Base-by-base conservation (phyloP, 257 asterid genomes). In the Solanum stenotomum region DNA sequence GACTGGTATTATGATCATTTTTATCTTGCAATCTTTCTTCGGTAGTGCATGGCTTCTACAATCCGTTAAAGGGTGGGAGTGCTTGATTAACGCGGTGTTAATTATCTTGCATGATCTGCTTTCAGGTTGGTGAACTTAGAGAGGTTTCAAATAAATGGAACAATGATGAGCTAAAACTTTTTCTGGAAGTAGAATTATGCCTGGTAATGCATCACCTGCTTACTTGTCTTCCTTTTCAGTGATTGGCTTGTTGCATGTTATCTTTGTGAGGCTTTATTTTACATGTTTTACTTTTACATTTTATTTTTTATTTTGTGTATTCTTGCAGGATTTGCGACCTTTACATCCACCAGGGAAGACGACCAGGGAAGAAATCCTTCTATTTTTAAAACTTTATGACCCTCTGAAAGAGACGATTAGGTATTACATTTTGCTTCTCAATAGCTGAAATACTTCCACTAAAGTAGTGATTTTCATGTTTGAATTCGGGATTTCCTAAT, bases 111-210 rank as follows among this genome's bases (percentile, higher is more conserved):
- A 72, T 87, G 61, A n/a, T 78, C 40, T 89, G 76, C 5, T 75
- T 82, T 44, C 90, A 95, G 98, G 98, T 95, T 86, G 98, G 96
- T 34, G 94, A 92, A 87, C 91, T 95, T 88, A 93, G 96, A 90
- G 98, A 93, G 84, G 93, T 93, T 49, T 95, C 96, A 44, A 93
- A 93, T 88, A 93, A 93, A 88, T 89, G 92, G 87, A 90, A 94
- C 87, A 93, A 91, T 82, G 95, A 96, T 5, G 98, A 95, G 89
- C 92, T 95, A 49, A 95, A 94, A 65, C 88, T 95, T 88, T 93
- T 93, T 71, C 82, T 95, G 93, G 98, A 95, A 93, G 98, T 94
- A 40, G 92, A 91, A 15, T 81, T 89, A 87, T 94, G 93, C 92
- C 81, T 85, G 96, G 98, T 95, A 93, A 86, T 84, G 56, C 88